Conservation (phyloP, 2,329 filamentous ascomycete species). For the Dactylellina leptospora region DNA sequence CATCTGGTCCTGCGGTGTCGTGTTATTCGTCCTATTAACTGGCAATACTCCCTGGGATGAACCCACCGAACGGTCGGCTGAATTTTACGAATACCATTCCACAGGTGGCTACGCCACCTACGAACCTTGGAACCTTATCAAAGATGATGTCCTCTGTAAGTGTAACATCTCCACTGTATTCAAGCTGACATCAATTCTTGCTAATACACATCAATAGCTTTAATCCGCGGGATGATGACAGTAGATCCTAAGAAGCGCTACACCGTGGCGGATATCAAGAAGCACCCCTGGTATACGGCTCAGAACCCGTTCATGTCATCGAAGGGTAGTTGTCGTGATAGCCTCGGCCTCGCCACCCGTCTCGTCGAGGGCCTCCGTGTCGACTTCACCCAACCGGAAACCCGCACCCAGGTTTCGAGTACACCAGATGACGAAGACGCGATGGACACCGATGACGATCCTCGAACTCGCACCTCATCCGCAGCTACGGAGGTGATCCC, state of each 20-base stretch:
- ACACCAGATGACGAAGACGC: constrained; percentile 59
- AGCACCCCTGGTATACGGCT: constrained; percentile 93
- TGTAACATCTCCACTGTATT: constrained; percentile 7
- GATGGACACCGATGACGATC: constrained; percentile 36
- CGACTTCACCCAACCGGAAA: constrained; percentile 77
- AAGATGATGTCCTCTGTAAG: constrained; percentile 72
- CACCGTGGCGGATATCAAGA: constrained; percentile 82
- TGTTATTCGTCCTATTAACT: constrained; percentile 93
- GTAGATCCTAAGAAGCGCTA: constrained; percentile 79
- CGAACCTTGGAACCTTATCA: constrained; percentile 83
- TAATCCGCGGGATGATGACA: constrained; percentile 92
- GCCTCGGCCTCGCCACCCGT: constrained; percentile 84
- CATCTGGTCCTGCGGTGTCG: constrained; percentile 97
- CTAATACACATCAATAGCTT: constrained; percentile 60
- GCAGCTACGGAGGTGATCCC: constrained; percentile 33
- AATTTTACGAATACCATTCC: constrained; percentile 86
- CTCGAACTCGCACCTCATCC: constrained; percentile 13
- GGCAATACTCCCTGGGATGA: constrained; percentile 99
- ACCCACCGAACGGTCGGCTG: constrained; percentile 83
- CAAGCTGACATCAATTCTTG: too few species aligned
- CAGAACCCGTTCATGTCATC: constrained; percentile 77
- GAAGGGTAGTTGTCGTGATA: constrained; percentile 77
- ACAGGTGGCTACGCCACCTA: constrained; percentile 83
- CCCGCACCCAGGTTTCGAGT: constrained; percentile 62
- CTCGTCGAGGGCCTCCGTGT: constrained; percentile 93